phyloP scores from a whole-genome alignment of 768 basidiomycete genomes.

The Termitomyces eurrhizus region DNA sequence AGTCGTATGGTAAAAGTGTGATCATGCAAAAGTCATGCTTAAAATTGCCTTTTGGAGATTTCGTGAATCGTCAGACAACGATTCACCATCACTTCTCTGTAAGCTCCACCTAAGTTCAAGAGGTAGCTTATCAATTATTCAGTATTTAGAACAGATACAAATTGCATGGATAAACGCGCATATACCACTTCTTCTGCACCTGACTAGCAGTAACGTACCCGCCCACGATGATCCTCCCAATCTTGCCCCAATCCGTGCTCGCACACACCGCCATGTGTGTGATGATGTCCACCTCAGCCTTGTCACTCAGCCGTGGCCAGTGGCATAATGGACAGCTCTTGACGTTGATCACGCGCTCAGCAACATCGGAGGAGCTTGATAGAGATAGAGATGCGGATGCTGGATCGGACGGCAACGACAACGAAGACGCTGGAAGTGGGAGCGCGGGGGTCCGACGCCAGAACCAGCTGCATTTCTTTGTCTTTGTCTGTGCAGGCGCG shows the following conservation, averaged over 20 bases:
- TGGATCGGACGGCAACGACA: not conserved
- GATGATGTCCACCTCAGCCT: conserved; percentile 91
- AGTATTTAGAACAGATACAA: no score
- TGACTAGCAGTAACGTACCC: conserved; percentile 94
- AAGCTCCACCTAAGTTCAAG: no score
- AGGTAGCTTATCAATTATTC: no score
- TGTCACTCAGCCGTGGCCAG: conserved; percentile 76
- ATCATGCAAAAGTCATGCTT: no score
- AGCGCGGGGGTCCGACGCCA: conserved; percentile 12
- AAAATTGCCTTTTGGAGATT: no score
- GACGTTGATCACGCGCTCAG: conserved; percentile 92
- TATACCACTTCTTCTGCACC: conserved; percentile 84
- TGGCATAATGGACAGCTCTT: conserved; percentile 94
- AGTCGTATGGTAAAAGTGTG: no score
- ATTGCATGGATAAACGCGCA: no score
- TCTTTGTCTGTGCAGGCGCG: not conserved
- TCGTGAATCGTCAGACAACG: no score
- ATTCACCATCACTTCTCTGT: no score
- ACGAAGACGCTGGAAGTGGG: not conserved
- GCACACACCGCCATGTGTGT: conserved; percentile 98
- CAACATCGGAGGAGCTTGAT: conserved; percentile 12
- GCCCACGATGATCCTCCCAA: conserved; percentile 86
- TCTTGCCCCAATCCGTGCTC: conserved; percentile 85
- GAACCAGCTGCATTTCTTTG: conserved; percentile 11
- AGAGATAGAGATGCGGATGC: no score